Evolutionary conservation across 129 eudicot genomes (phyloP), one percentile per base, ranked within the genome.

Genomic region (Cynara cardunculus): DNA sequence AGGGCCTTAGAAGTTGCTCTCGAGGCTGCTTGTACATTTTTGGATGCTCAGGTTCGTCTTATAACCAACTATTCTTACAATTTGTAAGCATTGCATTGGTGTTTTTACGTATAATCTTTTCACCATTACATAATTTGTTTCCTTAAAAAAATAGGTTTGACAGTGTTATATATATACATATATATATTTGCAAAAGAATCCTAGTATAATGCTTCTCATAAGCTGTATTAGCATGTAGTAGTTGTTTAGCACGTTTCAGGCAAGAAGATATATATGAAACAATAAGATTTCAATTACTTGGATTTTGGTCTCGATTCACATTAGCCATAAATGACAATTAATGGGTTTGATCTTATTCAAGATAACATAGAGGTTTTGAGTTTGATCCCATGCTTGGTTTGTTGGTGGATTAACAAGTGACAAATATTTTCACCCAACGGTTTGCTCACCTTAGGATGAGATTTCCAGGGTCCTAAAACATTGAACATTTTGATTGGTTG

Each of bases 1-100:
- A 93, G 94, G 82, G 99, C 98, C 59, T 89, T 96, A 65, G 99
- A 96, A 91, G 97, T 96, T 78, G 98, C 99, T 74, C 83, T 96
- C 71, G 98, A 96, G 81, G 96, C 98, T 77, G 98, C 98, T 71
- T 96, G 99, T 83, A 93, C 98, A 10, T 92, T 89, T 91, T 88
- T 96, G 72, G 99, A 96, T 79, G 87, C 98, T 62, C 99, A 96
- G 99, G 99, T 96, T 78, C 35, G 74, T 86, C 66, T 30, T 19
- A 76, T 59, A 79, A 26, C 76, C 59, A 26, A 24, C 18, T 13
- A 8, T 31, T 77, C 18, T 62, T 68, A 25, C 30, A 22, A 21
- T 71, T 62, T 75, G 5, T 8, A 16, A 68, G 75, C 12, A 73
- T 59, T 31, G 25, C n/a, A n/a, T n/a, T n/a, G 18, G 49, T 80